Evolutionary conservation across 2,329 filamentous ascomycete species (phyloP).

Genomic region (Colletotrichum phormii): DNA sequence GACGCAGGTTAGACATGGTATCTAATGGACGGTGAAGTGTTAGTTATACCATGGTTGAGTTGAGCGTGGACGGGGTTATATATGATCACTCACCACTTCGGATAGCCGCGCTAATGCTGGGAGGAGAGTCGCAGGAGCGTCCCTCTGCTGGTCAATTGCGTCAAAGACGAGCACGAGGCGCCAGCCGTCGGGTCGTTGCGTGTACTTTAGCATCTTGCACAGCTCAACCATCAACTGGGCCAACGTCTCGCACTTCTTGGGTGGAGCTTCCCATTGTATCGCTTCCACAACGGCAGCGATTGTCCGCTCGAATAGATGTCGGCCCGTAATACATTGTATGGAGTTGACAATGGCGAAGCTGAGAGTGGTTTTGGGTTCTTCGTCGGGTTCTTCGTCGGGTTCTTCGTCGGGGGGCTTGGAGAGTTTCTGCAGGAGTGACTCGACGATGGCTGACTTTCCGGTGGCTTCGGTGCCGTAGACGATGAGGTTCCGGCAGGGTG

Average conservation of each 20-base stretch:
- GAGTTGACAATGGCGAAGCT: slow-evolving; percentile 74
- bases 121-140: slow-evolving; percentile 81
- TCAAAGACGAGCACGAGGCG: slow-evolving; percentile 89
- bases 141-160: slow-evolving; percentile 85
- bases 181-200: slow-evolving; percentile 48
- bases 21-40: too few species aligned
- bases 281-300: slow-evolving; percentile 68
- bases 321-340: slow-evolving; percentile 80
- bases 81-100: slow-evolving; percentile 76
- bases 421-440: slow-evolving; percentile 67
- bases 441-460: slow-evolving; percentile 81
- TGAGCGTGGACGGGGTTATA: too few species aligned
- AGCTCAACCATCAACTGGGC: slow-evolving; percentile 82
- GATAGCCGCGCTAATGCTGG: slow-evolving; percentile 85
- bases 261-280: slow-evolving; percentile 60
- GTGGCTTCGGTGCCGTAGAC: slow-evolving; percentile 88
- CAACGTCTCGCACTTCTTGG: slow-evolving; percentile 81
- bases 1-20: slow-evolving; percentile 80
- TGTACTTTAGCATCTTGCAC: slow-evolving; percentile 68
- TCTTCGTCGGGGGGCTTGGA: slow-evolving; percentile 44
- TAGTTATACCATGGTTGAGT: too few species aligned
- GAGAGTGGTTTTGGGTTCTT: slow-evolving; percentile 59
- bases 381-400: slow-evolving; percentile 54
- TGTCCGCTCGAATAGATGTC: slow-evolving; percentile 82
- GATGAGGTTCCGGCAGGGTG: slow-evolving; percentile 79